Conservation (phyloP, 805 yeast species). For the Candida namnaoensis region DNA sequence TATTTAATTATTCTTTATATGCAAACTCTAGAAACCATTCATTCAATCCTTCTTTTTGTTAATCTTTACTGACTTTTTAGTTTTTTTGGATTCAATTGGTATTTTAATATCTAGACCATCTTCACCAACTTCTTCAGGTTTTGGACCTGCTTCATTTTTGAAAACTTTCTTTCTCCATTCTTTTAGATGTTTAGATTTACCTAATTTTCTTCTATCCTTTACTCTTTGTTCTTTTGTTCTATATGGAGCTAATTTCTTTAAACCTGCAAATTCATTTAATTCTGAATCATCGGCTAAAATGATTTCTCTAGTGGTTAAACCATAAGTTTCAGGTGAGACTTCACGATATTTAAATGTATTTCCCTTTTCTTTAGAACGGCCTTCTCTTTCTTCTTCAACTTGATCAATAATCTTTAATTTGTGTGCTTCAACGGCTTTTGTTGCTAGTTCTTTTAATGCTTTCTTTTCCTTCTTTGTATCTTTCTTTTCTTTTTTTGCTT, state of each 20-base stretch:
- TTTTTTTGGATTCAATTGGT: slow-evolving; percentile 7
- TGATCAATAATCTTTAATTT: slow-evolving; percentile 59
- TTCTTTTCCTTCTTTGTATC: slow-evolving; percentile 54
- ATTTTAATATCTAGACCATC: slow-evolving; percentile 14
- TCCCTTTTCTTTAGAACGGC: slow-evolving; percentile 41
- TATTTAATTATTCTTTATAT: too few species aligned
- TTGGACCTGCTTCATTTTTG: slow-evolving; percentile 44
- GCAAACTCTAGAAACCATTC: too few species aligned
- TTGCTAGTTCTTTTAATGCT: slow-evolving; percentile 58
- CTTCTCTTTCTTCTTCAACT: slow-evolving; percentile 51
- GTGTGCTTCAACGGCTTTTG: slow-evolving; percentile 69
- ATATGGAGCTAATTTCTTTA: slow-evolving; percentile 91
- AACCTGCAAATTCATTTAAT: slow-evolving; percentile 75
- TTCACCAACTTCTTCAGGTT: slow-evolving; percentile 10
- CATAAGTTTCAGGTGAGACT: slow-evolving; percentile 91
- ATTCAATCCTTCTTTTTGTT: slow-evolving; percentile 1
- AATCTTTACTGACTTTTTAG: background rate
- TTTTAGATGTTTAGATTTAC: slow-evolving; percentile 72
- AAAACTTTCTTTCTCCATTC: slow-evolving; percentile 90
- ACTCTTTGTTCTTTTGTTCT: slow-evolving; percentile 62
- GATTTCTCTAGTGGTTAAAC: slow-evolving; percentile 79
- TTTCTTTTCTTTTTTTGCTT: slow-evolving; percentile 48
- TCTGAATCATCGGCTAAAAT: slow-evolving; percentile 82
- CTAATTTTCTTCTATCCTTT: slow-evolving; percentile 77
- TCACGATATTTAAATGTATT: slow-evolving; percentile 78